Evolutionary conservation across 2,329 filamentous ascomycete species (phyloP), one percentile per base, ranked within the genome.

Genomic region (Alternaria longipes): DNA sequence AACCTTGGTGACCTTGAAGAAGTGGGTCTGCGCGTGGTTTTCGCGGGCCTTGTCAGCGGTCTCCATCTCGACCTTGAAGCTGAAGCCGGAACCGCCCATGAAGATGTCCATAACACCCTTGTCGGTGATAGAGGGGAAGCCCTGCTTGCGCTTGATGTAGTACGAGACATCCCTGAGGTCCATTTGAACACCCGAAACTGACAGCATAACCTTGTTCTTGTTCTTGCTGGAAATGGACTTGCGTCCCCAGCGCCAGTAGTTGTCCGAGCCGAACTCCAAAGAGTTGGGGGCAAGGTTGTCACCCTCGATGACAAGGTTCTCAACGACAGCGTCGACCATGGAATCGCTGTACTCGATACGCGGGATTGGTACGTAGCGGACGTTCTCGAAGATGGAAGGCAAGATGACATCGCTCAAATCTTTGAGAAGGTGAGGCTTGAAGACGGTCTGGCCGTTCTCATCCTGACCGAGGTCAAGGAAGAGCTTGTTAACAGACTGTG

Each of bases 271-370:
- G 63, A 98, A 86, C 79, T 99, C 94, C 40, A 97, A 80, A 5
- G 94, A 86, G 72, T 99, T 99, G 65, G 95, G 95, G 81, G 94
- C 93, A 70, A 99, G 89, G 81, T 99, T 99, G 84, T 98, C 94
- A 67, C 92, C 94, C 82, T 99, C 95, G 54, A 99, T 87, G 46
- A 97, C 91, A 11, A 99, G 84, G 79, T 99, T 99, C 83, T 99
- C 95, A 45, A 99, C 87, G 50, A 98, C 87, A 50, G 90, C 90
- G 79, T 99, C 95, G 53, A 97, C 84, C 84, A 90, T 88, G 3
- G 87, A 85, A 71, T 98, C 95, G 1, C 89, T 90, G 75, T 93
- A 95, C 82, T 99, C 95, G 62, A 99, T 97, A 57, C 95, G 91
- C 22, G 95, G 95, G 51, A 99, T 88, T 4, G 95, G 93, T 14